A percentile compares a stretch with the other conserved stretches of the same genome.
These are phyloP conservation scores for Phytopythium litorale DNA, from an alignment of 352 stramenopile species.

Conservation along the genomic window DNA sequence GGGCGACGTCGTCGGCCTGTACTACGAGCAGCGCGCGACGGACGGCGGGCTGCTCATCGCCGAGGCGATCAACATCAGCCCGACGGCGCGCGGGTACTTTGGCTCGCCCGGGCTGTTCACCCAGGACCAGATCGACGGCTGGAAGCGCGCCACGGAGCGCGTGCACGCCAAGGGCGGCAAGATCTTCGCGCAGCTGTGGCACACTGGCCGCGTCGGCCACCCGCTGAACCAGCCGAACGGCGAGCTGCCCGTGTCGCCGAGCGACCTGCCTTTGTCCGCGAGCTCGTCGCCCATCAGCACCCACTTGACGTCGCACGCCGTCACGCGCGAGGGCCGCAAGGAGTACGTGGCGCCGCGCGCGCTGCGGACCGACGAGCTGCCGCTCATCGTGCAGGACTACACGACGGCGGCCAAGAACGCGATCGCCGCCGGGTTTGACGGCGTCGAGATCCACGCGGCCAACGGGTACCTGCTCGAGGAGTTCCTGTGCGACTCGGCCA, in stretches of 20 bases:
- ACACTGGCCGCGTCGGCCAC: slow-evolving; percentile 70
- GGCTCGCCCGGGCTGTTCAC: slow-evolving; percentile 39
- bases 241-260: slow-evolving; percentile 41
- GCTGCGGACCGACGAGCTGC: slow-evolving; percentile 67
- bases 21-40: slow-evolving; percentile 55
- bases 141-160: slow-evolving; percentile 38
- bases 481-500: slow-evolving; percentile 67
- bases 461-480: slow-evolving; percentile 90
- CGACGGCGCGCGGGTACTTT: slow-evolving; percentile 29
- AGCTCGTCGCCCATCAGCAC: slow-evolving; percentile 11
- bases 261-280: no score
- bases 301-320: slow-evolving; percentile 27
- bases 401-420: slow-evolving; percentile 38
- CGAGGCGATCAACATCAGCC: slow-evolving; percentile 51
- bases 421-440: slow-evolving; percentile 76
- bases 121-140: slow-evolving; percentile 39
- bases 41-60: slow-evolving; percentile 48
- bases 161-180: slow-evolving; percentile 68
- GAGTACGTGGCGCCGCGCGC: slow-evolving; percentile 42
- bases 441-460: slow-evolving; percentile 77
- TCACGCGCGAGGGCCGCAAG: slow-evolving; percentile 24
- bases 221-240: slow-evolving; percentile 46
- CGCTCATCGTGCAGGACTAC: slow-evolving; percentile 62
- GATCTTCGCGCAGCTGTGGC: slow-evolving; percentile 83
- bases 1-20: slow-evolving; percentile 24